phyloP scores from a whole-genome alignment of 176 grass and related monocot genomes.

The Carex littledalei region DNA sequence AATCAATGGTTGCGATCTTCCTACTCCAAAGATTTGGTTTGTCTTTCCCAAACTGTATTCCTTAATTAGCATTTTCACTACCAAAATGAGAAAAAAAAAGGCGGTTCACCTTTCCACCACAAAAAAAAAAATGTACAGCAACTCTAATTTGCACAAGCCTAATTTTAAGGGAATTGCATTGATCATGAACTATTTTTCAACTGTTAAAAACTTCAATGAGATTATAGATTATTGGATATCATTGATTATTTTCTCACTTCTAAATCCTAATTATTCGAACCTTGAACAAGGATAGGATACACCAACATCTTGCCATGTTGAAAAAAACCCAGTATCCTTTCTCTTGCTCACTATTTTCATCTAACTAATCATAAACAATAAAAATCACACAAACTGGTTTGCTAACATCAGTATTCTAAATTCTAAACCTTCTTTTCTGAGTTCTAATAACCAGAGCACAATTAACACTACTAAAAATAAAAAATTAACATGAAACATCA shows the following conservation, averaged over 20 bases:
- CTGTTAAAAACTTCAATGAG: not conserved
- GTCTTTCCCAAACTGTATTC: not conserved
- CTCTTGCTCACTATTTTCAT: slow-evolving; percentile 3
- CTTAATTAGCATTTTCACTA: not conserved
- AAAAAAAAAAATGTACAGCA: not conserved
- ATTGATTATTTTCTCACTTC: not conserved
- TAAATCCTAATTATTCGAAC: not conserved
- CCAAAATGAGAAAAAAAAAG: not conserved
- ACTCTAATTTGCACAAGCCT: not conserved
- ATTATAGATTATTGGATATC: not conserved
- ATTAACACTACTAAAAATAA: slow-evolving; percentile 28
- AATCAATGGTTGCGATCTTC: not conserved
- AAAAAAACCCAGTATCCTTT: not conserved
- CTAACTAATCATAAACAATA: slow-evolving; percentile 10
- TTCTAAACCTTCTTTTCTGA: slow-evolving; percentile 26
- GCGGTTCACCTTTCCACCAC: not conserved
- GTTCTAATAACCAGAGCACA: slow-evolving; percentile 32
- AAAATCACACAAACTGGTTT: not conserved
- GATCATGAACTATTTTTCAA: not conserved
- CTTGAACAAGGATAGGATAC: slow-evolving; percentile 8
- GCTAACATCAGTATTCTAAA: not conserved
- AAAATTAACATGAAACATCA: not conserved
- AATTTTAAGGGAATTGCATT: not conserved
- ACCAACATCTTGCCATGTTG: slow-evolving; percentile 13
- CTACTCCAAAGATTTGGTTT: not conserved